Conservation (phyloP, 2,329 filamentous ascomycete species). For the Aspergillus sp. region DNA sequence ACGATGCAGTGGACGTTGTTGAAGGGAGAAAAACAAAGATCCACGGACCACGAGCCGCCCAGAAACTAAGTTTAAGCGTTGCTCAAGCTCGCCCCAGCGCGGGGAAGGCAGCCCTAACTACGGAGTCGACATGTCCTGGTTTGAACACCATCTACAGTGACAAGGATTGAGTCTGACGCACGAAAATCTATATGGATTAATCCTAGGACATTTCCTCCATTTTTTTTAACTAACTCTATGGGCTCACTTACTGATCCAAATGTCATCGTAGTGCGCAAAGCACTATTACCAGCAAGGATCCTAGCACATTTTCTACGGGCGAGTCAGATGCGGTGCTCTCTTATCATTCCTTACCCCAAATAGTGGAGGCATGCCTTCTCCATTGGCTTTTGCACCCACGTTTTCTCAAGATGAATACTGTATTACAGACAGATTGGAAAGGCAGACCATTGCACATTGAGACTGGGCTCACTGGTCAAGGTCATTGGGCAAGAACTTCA, state of each 20-base stretch:
- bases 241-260: background rate
- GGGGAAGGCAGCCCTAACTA: constrained; percentile 1
- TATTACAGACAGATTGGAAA: background rate
- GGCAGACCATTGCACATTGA: background rate
- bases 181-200: too few species aligned
- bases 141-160: too few species aligned
- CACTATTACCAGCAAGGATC: background rate
- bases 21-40: constrained; percentile 7
- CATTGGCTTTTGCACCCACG: background rate
- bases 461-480: background rate
- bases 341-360: background rate
- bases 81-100: constrained; percentile 5
- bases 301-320: background rate
- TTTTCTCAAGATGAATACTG: background rate
- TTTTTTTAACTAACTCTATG: too few species aligned
- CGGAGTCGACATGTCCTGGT: too few species aligned
- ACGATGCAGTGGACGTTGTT: background rate
- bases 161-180: too few species aligned
- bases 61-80: constrained; percentile 1
- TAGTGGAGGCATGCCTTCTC: background rate
- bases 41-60: background rate
- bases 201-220: background rate
- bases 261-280: background rate
- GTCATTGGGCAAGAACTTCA: background rate
- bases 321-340: background rate